phyloP scores from a whole-genome alignment of 2,329 filamentous ascomycete species.

The Penicillium olsonii region DNA sequence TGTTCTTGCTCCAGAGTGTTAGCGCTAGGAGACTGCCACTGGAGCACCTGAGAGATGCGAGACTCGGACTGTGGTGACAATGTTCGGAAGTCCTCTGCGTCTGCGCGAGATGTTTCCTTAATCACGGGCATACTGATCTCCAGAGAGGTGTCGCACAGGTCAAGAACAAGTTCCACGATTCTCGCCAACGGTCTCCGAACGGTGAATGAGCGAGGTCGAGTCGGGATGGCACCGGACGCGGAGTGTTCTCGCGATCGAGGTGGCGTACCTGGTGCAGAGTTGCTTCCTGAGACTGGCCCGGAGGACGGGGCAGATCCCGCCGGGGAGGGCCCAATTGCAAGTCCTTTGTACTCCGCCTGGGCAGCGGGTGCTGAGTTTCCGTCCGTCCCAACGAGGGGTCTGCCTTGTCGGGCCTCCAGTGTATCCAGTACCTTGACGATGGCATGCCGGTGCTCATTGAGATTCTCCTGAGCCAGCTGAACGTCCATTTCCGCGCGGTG shows the following conservation, averaged over 20 bases:
- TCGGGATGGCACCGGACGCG: constrained; percentile 69
- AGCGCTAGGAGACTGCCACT: constrained; percentile 93
- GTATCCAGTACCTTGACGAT: constrained; percentile 96
- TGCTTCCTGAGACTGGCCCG: constrained; percentile 69
- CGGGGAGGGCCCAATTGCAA: constrained; percentile 76
- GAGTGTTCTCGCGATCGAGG: constrained; percentile 70
- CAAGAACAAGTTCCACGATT: constrained; percentile 91
- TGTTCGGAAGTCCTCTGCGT: constrained; percentile 76
- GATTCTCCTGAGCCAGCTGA: constrained; percentile 87
- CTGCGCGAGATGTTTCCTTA: constrained; percentile 70
- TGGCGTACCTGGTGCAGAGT: constrained; percentile 66
- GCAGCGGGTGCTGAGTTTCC: constrained; percentile 53
- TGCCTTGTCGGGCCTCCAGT: constrained; percentile 66
- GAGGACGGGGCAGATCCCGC: constrained; percentile 69
- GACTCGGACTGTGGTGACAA: constrained; percentile 96
- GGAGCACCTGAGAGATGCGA: constrained; percentile 86
- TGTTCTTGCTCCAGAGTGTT: constrained; percentile 93
- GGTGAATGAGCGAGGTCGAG: constrained; percentile 83
- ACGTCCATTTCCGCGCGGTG: constrained; percentile 97
- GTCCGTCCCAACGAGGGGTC: constrained; percentile 35
- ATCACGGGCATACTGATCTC: constrained; percentile 94
- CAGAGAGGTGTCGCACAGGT: constrained; percentile 91
- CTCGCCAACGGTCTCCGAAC: constrained; percentile 84
- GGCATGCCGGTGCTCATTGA: constrained; percentile 88
- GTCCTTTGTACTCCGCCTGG: constrained; percentile 80